Conservation (phyloP, 2,329 filamentous ascomycete species). For the Ciborinia camelliae region DNA sequence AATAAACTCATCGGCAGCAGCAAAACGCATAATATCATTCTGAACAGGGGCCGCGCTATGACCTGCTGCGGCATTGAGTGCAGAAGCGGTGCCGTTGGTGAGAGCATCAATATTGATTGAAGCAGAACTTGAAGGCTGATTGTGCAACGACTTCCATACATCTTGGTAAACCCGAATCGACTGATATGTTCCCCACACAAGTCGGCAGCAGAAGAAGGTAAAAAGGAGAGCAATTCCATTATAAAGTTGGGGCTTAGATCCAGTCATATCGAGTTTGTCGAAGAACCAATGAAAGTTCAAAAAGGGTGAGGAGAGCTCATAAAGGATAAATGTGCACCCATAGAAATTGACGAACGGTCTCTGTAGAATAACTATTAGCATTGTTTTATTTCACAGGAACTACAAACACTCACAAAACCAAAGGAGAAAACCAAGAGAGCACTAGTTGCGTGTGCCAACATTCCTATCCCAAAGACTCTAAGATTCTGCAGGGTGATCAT, state of each 20-base stretch:
- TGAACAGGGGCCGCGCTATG: slow-evolving; percentile 33
- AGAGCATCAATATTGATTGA: slow-evolving; percentile 36
- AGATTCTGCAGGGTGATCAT: slow-evolving; percentile 65
- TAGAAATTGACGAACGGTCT: slow-evolving; percentile 84
- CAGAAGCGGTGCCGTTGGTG: slow-evolving; percentile 38
- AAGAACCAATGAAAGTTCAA: slow-evolving; percentile 91
- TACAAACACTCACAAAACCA: slow-evolving; percentile 65
- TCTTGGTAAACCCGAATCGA: slow-evolving; percentile 68
- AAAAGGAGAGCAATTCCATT: slow-evolving; percentile 70
- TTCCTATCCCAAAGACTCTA: slow-evolving; percentile 55
- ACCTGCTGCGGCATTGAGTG: slow-evolving; percentile 36
- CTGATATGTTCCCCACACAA: slow-evolving; percentile 74
- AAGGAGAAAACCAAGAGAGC: slow-evolving; percentile 72
- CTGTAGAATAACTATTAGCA: slow-evolving; percentile 43
- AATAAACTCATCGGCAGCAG: slow-evolving; percentile 49
- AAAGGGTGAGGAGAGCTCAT: slow-evolving; percentile 82
- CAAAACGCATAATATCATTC: slow-evolving; percentile 49
- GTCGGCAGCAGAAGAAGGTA: slow-evolving; percentile 73
- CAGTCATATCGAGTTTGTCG: slow-evolving; percentile 80
- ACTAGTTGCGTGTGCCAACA: slow-evolving; percentile 72
- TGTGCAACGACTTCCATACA: slow-evolving; percentile 57
- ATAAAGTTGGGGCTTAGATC: slow-evolving; percentile 68
- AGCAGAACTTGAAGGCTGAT: slow-evolving; percentile 39
- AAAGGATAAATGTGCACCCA: slow-evolving; percentile 75
- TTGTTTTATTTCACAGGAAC: neutral